These are phyloP conservation scores for Diaporthe velutina DNA, from an alignment of 2,329 filamentous ascomycete species.

Conservation along the genomic window DNA sequence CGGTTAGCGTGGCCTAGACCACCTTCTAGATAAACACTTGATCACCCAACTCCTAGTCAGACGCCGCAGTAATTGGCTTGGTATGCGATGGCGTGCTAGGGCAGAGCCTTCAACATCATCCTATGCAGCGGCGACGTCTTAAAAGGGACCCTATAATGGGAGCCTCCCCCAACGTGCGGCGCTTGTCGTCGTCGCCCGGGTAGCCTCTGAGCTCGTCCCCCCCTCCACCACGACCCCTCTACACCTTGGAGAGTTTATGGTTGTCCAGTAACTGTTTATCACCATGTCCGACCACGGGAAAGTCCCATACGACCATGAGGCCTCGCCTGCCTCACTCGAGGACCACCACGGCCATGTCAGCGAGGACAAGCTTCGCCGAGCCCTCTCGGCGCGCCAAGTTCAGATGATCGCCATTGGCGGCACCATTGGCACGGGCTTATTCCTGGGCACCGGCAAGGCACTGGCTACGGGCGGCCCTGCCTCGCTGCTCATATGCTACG, in stretches of 20 bases:
- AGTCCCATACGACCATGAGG: not conserved
- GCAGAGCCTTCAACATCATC: constrained; percentile 3
- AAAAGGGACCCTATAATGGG: not conserved
- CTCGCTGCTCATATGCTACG: constrained; percentile 69
- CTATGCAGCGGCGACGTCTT: not conserved
- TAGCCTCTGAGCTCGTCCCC: not conserved
- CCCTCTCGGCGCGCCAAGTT: constrained; percentile 72
- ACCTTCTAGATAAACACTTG: constrained; percentile 8
- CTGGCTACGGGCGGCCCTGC: constrained; percentile 71
- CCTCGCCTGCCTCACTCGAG: constrained; percentile 42
- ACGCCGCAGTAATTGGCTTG: constrained; percentile 5
- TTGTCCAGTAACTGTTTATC: not conserved
- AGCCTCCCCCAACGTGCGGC: not conserved
- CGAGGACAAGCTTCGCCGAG: constrained; percentile 63
- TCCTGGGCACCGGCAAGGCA: constrained; percentile 72
- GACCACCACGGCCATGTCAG: constrained; percentile 18
- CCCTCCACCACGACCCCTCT: not conserved
- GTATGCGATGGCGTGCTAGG: constrained; percentile 19
- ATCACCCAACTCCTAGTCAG: constrained; percentile 26
- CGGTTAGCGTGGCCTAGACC: not conserved
- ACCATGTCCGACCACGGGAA: constrained; percentile 15
- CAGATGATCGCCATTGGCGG: constrained; percentile 76
- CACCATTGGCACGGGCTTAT: constrained; percentile 72
- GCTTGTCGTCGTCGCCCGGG: constrained; percentile 6
- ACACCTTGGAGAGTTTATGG: not conserved